phyloP scores from a whole-genome alignment of 2,329 filamentous ascomycete species.

The Aspergillus piperis region DNA sequence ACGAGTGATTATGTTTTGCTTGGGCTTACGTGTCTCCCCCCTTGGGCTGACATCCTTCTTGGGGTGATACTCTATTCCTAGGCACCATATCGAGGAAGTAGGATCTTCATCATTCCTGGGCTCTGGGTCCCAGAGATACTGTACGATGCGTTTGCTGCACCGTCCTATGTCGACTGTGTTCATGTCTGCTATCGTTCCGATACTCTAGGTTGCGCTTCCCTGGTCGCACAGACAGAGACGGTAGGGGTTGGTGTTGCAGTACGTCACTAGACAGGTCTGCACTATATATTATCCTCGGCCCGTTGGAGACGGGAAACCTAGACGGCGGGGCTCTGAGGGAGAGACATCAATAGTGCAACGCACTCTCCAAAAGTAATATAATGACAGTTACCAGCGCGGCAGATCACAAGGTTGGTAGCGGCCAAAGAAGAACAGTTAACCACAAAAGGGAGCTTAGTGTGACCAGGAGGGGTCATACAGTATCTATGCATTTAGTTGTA shows the following conservation, averaged over 20 bases:
- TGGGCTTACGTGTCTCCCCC: conserved; percentile 10
- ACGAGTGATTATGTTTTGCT: background rate
- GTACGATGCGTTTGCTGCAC: conserved; percentile 78
- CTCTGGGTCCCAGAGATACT: conserved; percentile 89
- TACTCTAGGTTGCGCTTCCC: background rate
- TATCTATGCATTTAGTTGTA: background rate
- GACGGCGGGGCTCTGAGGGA: no score
- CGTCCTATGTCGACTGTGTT: conserved; percentile 73
- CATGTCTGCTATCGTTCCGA: conserved; percentile 45
- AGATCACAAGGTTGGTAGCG: background rate
- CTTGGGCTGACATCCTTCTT: background rate
- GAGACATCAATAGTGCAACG: background rate
- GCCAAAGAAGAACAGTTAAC: background rate
- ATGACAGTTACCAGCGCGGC: background rate
- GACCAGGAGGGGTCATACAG: background rate
- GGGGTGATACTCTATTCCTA: conserved; percentile 62
- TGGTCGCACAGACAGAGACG: background rate
- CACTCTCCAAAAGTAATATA: background rate
- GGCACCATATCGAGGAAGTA: conserved; percentile 78
- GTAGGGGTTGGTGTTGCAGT: background rate
- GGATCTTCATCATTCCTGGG: conserved; percentile 73
- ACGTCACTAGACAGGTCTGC: background rate
- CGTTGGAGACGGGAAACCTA: background rate
- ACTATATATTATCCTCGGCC: conserved; percentile 1
- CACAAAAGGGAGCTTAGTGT: background rate